Conservation (phyloP, 2,329 filamentous ascomycete genomes). For the Exutisphaerella laricina region DNA sequence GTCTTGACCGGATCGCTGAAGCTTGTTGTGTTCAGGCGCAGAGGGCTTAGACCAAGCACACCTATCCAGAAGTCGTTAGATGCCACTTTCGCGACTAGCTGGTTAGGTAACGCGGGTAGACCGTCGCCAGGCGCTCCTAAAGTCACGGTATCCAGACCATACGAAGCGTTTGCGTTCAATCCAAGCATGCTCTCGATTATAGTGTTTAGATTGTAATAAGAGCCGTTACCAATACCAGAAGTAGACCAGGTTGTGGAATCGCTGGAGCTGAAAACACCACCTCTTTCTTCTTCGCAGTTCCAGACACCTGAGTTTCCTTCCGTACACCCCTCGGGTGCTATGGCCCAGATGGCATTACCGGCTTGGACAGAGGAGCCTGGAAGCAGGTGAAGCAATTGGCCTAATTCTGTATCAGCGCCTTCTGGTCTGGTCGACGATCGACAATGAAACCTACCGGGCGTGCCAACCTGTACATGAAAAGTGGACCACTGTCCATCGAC, state of each 20-base stretch:
- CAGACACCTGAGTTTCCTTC: constrained; percentile 18
- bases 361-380: constrained; percentile 24
- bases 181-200: constrained; percentile 23
- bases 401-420: constrained; percentile 1
- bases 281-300: constrained; percentile 22
- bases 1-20: constrained; percentile 16
- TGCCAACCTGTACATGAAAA: constrained; percentile 38
- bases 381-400: constrained; percentile 19
- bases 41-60: constrained; percentile 28
- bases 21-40: constrained; percentile 19
- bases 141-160: constrained; percentile 35
- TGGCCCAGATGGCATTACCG: constrained; percentile 22
- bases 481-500: constrained; percentile 40
- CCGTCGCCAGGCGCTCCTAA: constrained; percentile 22
- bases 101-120: constrained; percentile 25
- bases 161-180: constrained; percentile 29
- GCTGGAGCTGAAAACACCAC: constrained; percentile 33
- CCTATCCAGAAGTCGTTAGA: constrained; percentile 33
- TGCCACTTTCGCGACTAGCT: constrained; percentile 27
- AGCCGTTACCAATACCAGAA: constrained; percentile 33
- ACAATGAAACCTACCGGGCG: constrained; percentile 31
- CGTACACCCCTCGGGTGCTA: constrained; percentile 24
- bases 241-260: constrained; percentile 34
- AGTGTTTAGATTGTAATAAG: constrained; percentile 24
- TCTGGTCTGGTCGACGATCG: no score